Base-by-base conservation (phyloP, 2,329 filamentous ascomycete genomes). In the Zymoseptoria brevis region DNA sequence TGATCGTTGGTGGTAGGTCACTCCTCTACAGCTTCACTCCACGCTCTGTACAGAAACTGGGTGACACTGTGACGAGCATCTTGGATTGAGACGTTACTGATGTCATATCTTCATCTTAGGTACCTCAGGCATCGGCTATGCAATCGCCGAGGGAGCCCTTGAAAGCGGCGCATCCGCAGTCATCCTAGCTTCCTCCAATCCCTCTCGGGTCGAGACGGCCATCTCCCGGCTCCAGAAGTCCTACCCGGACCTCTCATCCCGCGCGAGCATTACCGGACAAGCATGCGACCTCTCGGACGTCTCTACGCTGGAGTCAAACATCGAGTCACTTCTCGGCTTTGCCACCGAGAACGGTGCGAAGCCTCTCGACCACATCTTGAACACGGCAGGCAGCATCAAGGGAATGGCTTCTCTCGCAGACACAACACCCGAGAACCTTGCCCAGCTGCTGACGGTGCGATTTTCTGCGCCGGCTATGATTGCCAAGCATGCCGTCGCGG, bases 351-450 rank as follows among this genome's bases (percentile, higher is more conserved):
- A 54, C 1, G 62, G 68, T 16, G 67, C 67, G 0, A 68, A 67
- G 3, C 70, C 71, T 11, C 59, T 82, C n/a, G 77, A 84, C 62
- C 81, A 84, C 63, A 74, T 84, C 24, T 72, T 81, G 22, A 80
- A 75, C 70, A 82, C 80, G 0, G 81, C 81, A 0, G 81, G 76
- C 3, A 76, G 78, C 57, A 60, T 69, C 29, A 35, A 61, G 24
- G 52, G 35, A n/a, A 57, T 60, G 19, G 51, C 21, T 19, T 45
- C 59, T 22, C 29, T 63, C n/a, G 55, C 49, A 3, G 61, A 63
- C 5, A 49, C 53, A 16, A 55, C 50, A 13, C 9, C 58, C 30
- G 35, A 35, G 8, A 48, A 22, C n/a, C 51, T 72, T 5, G 62
- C 83, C 1, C 54, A 66, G 11, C 73, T 78, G 1, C 63, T 78